A percentile compares a stretch with the other conserved stretches of the same genome.
These are phyloP conservation scores for Harringtonia aguacate DNA, from an alignment of 2,329 filamentous ascomycete genomes.

Conservation along the genomic window DNA sequence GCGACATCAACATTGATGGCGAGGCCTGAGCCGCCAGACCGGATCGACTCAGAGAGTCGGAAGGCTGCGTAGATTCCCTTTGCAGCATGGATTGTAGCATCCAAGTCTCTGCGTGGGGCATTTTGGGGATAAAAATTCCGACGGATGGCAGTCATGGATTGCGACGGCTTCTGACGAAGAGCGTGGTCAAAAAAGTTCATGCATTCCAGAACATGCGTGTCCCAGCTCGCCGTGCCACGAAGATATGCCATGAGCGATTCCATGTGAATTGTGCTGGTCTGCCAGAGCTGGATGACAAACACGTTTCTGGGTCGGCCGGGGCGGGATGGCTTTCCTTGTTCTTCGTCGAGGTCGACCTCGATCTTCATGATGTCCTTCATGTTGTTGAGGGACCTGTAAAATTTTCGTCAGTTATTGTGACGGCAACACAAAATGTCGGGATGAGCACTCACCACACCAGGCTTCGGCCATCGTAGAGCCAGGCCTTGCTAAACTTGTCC, in stretches of 20 bases:
- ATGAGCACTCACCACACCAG: conserved; percentile 62
- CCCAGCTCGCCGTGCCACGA: conserved; percentile 44
- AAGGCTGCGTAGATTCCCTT: conserved; percentile 88
- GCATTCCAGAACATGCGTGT: conserved; percentile 61
- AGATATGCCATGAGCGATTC: conserved; percentile 57
- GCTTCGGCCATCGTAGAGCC: conserved; percentile 75
- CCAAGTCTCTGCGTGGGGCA: conserved; percentile 42
- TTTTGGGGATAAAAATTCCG: conserved; percentile 65
- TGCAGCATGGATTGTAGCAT: conserved; percentile 52
- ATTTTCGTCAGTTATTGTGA: not conserved
- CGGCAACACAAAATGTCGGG: not conserved
- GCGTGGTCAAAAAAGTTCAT: conserved; percentile 86
- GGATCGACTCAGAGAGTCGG: conserved; percentile 52
- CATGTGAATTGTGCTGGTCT: conserved; percentile 60
- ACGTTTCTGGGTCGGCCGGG: conserved; percentile 28
- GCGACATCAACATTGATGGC: conserved; percentile 85
- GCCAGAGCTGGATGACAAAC: conserved; percentile 51
- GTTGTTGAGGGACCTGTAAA: conserved; percentile 24
- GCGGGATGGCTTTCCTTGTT: conserved; percentile 27
- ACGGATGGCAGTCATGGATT: conserved; percentile 60
- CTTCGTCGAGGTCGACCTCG: conserved; percentile 62
- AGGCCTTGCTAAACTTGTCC: conserved; percentile 33
- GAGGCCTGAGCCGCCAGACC: conserved; percentile 44
- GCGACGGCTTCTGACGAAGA: conserved; percentile 67
- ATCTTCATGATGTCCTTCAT: conserved; percentile 38